Base-by-base conservation (phyloP, 768 basidiomycete genomes). In the Mycena haematopus region DNA sequence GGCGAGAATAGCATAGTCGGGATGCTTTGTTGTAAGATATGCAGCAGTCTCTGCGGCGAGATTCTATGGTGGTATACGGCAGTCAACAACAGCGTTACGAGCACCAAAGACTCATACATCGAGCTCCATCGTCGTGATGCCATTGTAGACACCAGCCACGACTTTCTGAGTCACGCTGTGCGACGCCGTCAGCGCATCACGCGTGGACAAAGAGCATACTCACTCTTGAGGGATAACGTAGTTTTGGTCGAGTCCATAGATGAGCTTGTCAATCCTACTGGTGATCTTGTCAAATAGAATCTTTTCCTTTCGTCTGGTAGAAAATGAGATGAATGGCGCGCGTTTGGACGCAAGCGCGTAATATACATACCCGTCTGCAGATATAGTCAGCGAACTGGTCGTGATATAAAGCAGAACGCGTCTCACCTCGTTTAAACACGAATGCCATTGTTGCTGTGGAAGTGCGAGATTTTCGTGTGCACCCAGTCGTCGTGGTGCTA, bases 41-140 rank as follows among this genome's bases (percentile, higher is more conserved):
- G 97, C 97, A 11, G 97, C 95, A 7, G 97, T 99, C 79, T 99
- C 96, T 8, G 96, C 90, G 0, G 96, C 96, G 42, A 98, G 89
- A 75, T 97, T 98, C 94, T 96, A 50, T 3, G 17, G 22, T 31
- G 29, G 29, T 9, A 31, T 11, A n/a, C 21, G n/a, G n/a, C n/a
- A 1, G 27, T 54, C 15, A 24, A 3, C 15, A 24, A 1, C 24
- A 3, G 31, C 35, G 24, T 25, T 27, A 19, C 4, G 21, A 52
- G 15, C 2, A 35, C 2, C 14, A 9, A 10, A n/a, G 15, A 25
- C 6, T 4, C 91, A 67, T 68, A 96, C 95, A 77, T 99, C 96
- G 58, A 99, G 89, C 76, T 99, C 97, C 62, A 93, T 91, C 6
- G 97, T 99, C 0, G 96, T 99, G 21, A 99, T 95, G 22, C 95